Evolutionary conservation across 2,329 filamentous ascomycete species (phyloP).

Genomic region (Blastomyces gilchristii): DNA sequence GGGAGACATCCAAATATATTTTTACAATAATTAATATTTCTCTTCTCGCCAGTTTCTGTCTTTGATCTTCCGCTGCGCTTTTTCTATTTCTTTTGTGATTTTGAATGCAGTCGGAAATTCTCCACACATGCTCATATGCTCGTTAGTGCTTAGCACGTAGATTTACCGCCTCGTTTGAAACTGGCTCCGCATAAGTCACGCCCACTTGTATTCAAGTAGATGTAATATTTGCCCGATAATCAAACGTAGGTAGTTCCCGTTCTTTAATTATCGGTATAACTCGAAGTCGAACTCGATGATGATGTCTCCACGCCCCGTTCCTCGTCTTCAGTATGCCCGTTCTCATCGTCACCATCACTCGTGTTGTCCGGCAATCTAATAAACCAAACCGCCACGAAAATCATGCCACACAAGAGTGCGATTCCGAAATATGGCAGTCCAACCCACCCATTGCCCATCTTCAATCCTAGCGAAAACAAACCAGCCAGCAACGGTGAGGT

Average conservation of each 20-base stretch:
- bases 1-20: neutral
- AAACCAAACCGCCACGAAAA: conserved; percentile 11
- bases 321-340: neutral
- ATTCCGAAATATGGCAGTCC: conserved; percentile 40
- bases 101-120: neutral
- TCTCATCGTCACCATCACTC: neutral
- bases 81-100: neutral
- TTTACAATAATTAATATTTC: neutral
- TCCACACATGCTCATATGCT: neutral
- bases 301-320: neutral
- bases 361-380: conserved; percentile 9
- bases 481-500: conserved; percentile 38
- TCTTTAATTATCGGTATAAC: neutral
- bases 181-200: neutral
- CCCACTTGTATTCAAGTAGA: neutral
- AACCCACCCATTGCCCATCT: conserved; percentile 38
- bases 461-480: conserved; percentile 39
- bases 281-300: neutral
- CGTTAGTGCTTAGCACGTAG: neutral
- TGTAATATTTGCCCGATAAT: neutral
- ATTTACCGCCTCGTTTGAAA: neutral
- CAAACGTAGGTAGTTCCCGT: neutral
- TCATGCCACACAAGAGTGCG: conserved; percentile 23
- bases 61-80: neutral
- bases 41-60: neutral